Evolutionary conservation across 371 early-diverging fungal species (phyloP), one percentile per base, ranked within the genome.

Genomic region (Mortierella sp.): DNA sequence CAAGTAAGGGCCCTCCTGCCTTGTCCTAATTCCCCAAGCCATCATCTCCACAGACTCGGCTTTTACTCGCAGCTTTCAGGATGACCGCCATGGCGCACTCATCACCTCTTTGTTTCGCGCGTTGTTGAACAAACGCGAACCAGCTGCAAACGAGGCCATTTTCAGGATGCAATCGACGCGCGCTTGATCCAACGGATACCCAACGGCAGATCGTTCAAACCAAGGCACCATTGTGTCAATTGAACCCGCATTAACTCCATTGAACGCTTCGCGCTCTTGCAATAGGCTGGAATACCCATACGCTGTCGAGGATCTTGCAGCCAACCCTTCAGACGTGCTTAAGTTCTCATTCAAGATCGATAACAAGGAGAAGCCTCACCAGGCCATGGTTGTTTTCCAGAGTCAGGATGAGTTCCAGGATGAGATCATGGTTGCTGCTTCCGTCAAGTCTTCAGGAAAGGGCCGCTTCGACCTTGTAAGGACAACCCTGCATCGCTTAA

Each of bases 381-480:
- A 85, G 43, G 86, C 86, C 26, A 85, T 85, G 86, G 79, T 85
- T 26, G 57, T 78, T 40, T 85, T 85, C 37, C 64, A 81, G 77
- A 85, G 86, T 59, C 78, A 85, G 79, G 86, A 85, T 76, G 86
- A 85, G 31, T 78, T 73, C 69, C 67, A 75, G 53, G 86, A 85
- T 67, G 76, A 81, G 74, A 74, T 85, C 59, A 78, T 81, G 79
- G 74, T 85, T 8, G 82, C 79, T 54, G 82, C 81, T 6, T 71
- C 81, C 14, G 82, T 85, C 78, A 80, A 77, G 61, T 44, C 71
- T 24, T 81, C 86, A 48, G 86, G 86, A 75, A 81, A 81, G 72
- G 81, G 86, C 50, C 86, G 86, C 43, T 73, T 85, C 43, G 82
- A 81, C 21, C 70, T 85, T 31, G 86, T 85, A 85, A 80, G 76